Evolutionary conservation across 371 early-diverging fungal genomes (phyloP).

Genomic region (Saksenaea oblongispora): DNA sequence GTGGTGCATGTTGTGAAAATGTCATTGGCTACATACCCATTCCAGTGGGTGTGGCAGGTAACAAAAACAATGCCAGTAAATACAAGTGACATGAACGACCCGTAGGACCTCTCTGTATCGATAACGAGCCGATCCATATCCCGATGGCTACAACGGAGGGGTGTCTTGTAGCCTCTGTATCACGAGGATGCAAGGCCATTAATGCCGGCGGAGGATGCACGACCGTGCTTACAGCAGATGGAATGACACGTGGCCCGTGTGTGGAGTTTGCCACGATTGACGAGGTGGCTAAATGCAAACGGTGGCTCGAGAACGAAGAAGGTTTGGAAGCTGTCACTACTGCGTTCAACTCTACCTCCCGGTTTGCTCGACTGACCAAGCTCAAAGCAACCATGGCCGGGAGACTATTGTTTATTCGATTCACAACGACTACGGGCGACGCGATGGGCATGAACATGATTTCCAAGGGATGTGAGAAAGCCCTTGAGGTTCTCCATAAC

Average conservation of each 20-base stretch:
- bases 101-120: slow-evolving; percentile 70
- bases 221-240: slow-evolving; percentile 84
- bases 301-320: slow-evolving; percentile 70
- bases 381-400: slow-evolving; percentile 90
- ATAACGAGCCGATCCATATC: slow-evolving; percentile 76
- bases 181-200: slow-evolving; percentile 97
- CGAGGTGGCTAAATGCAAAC: slow-evolving; percentile 72
- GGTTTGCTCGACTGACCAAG: slow-evolving; percentile 85
- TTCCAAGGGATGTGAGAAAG: slow-evolving; percentile 92
- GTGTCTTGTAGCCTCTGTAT: slow-evolving; percentile 91
- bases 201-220: slow-evolving; percentile 87
- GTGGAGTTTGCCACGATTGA: slow-evolving; percentile 79
- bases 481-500: slow-evolving; percentile 61
- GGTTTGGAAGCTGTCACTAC: slow-evolving; percentile 67
- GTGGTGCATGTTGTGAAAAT: slow-evolving; percentile 96
- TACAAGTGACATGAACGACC: neutral
- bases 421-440: slow-evolving; percentile 93
- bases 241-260: slow-evolving; percentile 95
- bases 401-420: slow-evolving; percentile 81
- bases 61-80: neutral
- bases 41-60: slow-evolving; percentile 92
- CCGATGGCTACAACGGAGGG: slow-evolving; percentile 99
- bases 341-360: slow-evolving; percentile 88
- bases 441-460: slow-evolving; percentile 99
- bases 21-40: slow-evolving; percentile 95